Base-by-base conservation (phyloP, 2,329 filamentous ascomycete genomes). In the Cadophora gregata region DNA sequence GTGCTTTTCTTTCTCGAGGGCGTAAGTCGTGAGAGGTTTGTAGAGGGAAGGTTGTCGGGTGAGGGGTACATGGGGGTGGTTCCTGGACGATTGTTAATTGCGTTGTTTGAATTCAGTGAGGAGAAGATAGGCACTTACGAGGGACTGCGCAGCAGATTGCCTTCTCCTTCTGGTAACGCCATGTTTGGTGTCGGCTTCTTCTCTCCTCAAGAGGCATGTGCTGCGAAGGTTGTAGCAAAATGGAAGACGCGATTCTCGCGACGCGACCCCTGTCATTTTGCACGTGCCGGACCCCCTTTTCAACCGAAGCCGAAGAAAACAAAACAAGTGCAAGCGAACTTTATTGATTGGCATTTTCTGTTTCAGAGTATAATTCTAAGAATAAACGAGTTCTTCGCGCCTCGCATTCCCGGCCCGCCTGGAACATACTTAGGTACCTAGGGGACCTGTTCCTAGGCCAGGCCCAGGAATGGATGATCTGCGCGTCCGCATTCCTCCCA, bases 21-120 rank as follows among this genome's bases (percentile, higher is more conserved):
- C 82, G 79, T 93, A 98, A 8, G 89, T 91, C 63, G 88, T 81
- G 31, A 96, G 84, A 0, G 95, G 89, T 65, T 88, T 90, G 82
- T 97, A 98, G 64, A 80, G 74, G 3, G 87, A 89, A 24, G 82
- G 72, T 56, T 79, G 81, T 64, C 90, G 89, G 59, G 86, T 81
- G 25, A 86, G 79, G 16, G 78, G 74, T 27, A 67, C 38, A 56
- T 74, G 70, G 45, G 67, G 63, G 38, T 68, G 62, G 38, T 70
- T 66, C 3, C 74, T 75, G 29, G 5, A n/a, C n/a, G n/a, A 36
- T 1, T 36, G 59, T 14, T 25, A 27, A 33, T 64, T 36, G 38
- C 68, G 51, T 69, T 47, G 58, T 33, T 38, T 59, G 12, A 10
- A 45, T n/a, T n/a, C 36, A 38, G 42, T 5, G 21, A 21, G 16